Evolutionary conservation across 768 basidiomycete species (phyloP).

Genomic region (Rhodotorula graminis): DNA sequence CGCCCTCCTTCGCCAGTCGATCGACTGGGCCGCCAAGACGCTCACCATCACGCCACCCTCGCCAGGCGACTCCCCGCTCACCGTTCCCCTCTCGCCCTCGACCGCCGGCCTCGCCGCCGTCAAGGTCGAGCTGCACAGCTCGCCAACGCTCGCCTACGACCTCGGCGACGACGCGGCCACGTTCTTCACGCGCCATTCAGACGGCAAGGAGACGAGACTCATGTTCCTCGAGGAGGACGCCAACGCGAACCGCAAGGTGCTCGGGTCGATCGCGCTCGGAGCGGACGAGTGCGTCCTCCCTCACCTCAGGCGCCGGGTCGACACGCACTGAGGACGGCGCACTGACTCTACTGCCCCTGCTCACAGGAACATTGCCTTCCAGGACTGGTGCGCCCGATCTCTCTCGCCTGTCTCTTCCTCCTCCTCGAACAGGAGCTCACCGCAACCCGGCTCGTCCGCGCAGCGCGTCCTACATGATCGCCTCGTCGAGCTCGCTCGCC

Average conservation of each 20-base stretch:
- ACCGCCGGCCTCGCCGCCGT: background rate
- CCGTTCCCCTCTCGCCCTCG: background rate
- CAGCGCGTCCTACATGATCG: slow-evolving; percentile 5
- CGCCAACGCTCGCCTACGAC: slow-evolving; percentile 2
- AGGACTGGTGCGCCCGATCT: background rate
- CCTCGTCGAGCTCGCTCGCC: slow-evolving; percentile 1
- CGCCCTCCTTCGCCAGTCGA: slow-evolving; percentile 1
- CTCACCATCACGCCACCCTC: slow-evolving; percentile 4
- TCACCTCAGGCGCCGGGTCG: too few relatives aligned
- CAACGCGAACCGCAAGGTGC: slow-evolving; percentile 1
- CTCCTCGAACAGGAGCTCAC: too few relatives aligned
- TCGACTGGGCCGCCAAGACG: background rate
- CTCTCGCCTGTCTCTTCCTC: too few relatives aligned
- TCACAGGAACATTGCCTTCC: slow-evolving; percentile 5
- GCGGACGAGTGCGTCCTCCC: background rate
- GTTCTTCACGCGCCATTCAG: slow-evolving; percentile 1
- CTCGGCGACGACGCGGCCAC: slow-evolving; percentile 7
- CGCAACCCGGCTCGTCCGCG: background rate
- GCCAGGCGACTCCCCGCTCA: background rate
- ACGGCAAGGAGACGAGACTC: slow-evolving; percentile 1
- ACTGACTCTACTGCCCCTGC: background rate
- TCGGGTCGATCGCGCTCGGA: background rate
- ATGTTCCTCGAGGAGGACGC: background rate
- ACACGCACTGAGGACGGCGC: too few relatives aligned
- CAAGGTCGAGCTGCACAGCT: background rate